phyloP scores from a whole-genome alignment of 805 yeast genomes.

The Kodamaea restingae region DNA sequence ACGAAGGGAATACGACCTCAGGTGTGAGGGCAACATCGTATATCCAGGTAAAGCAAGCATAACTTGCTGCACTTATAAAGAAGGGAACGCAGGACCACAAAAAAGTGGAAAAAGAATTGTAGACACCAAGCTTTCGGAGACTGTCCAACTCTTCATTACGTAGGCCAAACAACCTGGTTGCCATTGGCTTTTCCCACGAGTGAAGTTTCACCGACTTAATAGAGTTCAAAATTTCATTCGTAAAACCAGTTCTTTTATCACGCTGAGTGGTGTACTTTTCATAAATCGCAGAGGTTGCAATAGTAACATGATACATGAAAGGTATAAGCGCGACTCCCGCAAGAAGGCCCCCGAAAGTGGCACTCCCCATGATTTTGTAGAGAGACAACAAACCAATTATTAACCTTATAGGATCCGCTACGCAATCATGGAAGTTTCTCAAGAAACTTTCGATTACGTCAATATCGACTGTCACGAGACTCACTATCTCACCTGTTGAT shows the following conservation, averaged over 20 bases:
- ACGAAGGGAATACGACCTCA: conserved; percentile 36
- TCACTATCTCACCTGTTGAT: conserved; percentile 32
- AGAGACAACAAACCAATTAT: conserved; percentile 27
- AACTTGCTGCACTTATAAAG: conserved; percentile 31
- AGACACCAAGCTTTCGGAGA: conserved; percentile 27
- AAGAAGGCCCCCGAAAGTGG: conserved; percentile 34
- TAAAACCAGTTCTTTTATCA: conserved; percentile 35
- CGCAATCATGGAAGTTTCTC: conserved; percentile 15
- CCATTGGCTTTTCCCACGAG: conserved; percentile 41
- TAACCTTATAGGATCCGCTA: conserved; percentile 23
- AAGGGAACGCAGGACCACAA: conserved; percentile 39
- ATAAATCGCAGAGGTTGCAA: conserved; percentile 21
- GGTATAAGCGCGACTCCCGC: conserved; percentile 33
- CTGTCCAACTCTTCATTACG: conserved; percentile 33
- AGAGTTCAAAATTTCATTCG: conserved; percentile 34
- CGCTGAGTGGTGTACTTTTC: conserved; percentile 28
- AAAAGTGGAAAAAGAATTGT: conserved; percentile 28
- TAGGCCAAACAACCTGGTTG: conserved; percentile 25
- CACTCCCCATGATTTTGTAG: conserved; percentile 29
- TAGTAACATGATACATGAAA: conserved; percentile 22
- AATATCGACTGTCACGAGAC: conserved; percentile 30
- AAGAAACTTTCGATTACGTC: conserved; percentile 14
- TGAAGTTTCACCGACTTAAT: conserved; percentile 38
- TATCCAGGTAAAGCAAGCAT: conserved; percentile 22
- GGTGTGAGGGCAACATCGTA: conserved; percentile 29